These are phyloP conservation scores for Xylaria grammica DNA, from an alignment of 495 filamentous ascomycete species.

Conservation along the genomic window DNA sequence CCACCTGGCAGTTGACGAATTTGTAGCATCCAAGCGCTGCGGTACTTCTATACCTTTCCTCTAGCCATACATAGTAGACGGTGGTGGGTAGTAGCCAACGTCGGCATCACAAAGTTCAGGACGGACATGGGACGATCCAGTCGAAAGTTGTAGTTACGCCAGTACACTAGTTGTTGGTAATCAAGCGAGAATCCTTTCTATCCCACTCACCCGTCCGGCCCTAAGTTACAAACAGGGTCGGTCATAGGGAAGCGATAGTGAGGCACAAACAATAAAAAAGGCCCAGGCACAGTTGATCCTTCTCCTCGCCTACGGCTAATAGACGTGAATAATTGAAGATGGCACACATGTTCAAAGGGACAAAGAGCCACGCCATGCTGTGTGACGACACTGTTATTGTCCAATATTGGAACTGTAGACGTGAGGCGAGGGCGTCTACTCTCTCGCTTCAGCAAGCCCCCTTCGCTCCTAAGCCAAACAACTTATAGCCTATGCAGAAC, in stretches of 20 bases:
- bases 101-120: background rate
- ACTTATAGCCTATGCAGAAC: slow-evolving; percentile 11
- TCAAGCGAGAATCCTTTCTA: background rate
- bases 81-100: background rate
- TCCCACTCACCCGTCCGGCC: background rate
- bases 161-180: background rate
- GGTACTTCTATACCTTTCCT: background rate
- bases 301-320: background rate
- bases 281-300: background rate
- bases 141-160: background rate
- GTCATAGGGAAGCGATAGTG: slow-evolving; percentile 2
- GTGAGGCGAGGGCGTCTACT: background rate
- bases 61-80: background rate
- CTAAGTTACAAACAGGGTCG: background rate
- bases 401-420: slow-evolving; percentile 3
- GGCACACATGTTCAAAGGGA: background rate
- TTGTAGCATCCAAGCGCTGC: slow-evolving; percentile 1
- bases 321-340: background rate
- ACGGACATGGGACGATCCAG: background rate
- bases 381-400: slow-evolving; percentile 4
- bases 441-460: slow-evolving; percentile 10
- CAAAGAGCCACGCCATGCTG: background rate
- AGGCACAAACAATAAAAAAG: slow-evolving; percentile 2
- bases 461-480: background rate
- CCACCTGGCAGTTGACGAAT: background rate